Percentiles rank a stretch among this genome's conserved stretches.
Conservation (phyloP, 768 basidiomycete species). For the Tulasnella sp. region DNA sequence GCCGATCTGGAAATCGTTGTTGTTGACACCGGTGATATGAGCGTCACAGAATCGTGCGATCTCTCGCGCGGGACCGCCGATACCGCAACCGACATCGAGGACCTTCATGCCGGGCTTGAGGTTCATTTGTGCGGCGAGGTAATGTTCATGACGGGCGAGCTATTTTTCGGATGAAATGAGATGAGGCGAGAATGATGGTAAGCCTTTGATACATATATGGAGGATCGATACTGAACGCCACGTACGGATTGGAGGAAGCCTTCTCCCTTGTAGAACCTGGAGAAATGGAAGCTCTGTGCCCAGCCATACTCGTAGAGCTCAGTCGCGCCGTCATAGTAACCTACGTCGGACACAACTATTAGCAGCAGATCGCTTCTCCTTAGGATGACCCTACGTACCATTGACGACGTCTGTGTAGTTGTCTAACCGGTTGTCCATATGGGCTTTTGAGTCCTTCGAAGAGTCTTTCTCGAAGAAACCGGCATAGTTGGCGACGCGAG, state of each 20-base stretch:
- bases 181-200: no score
- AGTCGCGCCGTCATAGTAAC: slow-evolving; percentile 95
- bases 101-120: slow-evolving; percentile 88
- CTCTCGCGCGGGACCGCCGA: slow-evolving; percentile 93
- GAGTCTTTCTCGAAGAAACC: slow-evolving; percentile 87
- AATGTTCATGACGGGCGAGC: slow-evolving; percentile 93
- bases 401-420: slow-evolving; percentile 92
- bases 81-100: slow-evolving; percentile 95
- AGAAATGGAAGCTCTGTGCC: slow-evolving; percentile 90
- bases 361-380: no score
- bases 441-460: slow-evolving; percentile 48
- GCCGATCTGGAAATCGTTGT: slow-evolving; percentile 89
- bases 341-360: slow-evolving; percentile 30
- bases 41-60: slow-evolving; percentile 87
- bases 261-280: slow-evolving; percentile 88
- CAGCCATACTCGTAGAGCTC: slow-evolving; percentile 93
- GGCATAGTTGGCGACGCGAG: slow-evolving; percentile 76
- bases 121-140: slow-evolving; percentile 78
- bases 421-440: slow-evolving; percentile 63
- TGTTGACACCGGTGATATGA: slow-evolving; percentile 79
- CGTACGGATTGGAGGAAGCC: slow-evolving; percentile 26
- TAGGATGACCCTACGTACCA: slow-evolving; percentile 39
- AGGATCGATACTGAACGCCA: neutral
- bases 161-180: slow-evolving; percentile 17
- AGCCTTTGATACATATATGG: no score